These are phyloP conservation scores for Talaromyces nanjingensis DNA, from an alignment of 495 filamentous ascomycete species.

Conservation along the genomic window DNA sequence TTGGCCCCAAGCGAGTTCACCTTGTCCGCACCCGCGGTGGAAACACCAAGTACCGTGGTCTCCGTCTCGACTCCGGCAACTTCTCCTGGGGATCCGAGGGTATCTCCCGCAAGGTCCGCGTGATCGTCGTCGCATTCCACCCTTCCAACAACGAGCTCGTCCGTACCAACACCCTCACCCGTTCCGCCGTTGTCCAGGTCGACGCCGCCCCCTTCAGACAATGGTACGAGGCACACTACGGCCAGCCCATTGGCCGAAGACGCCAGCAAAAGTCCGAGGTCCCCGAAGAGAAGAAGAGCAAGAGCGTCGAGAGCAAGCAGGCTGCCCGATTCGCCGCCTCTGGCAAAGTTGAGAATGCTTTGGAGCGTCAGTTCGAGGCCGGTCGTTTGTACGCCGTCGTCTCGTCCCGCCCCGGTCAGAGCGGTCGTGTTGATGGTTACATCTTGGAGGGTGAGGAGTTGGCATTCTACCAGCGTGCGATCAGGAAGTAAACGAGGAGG, in stretches of 20 bases:
- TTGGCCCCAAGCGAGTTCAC: slow-evolving; percentile 97
- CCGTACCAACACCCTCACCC: slow-evolving; percentile 99
- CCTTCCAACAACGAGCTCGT: slow-evolving; percentile 99
- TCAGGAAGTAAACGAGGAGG: slow-evolving; percentile 78
- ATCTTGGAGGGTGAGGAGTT: slow-evolving; percentile 98
- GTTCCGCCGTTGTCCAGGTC: slow-evolving; percentile 95
- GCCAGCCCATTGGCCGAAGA: slow-evolving; percentile 75
- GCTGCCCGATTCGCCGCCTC: slow-evolving; percentile 66
- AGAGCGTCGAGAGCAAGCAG: slow-evolving; percentile 92
- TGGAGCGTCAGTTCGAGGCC: slow-evolving; percentile 98
- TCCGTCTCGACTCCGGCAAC: slow-evolving; percentile 98
- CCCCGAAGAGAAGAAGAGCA: slow-evolving; percentile 82
- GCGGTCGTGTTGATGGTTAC: slow-evolving; percentile 92
- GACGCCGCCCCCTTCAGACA: slow-evolving; percentile 98
- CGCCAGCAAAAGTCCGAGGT: slow-evolving; percentile 73
- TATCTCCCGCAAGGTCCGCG: slow-evolving; percentile 94
- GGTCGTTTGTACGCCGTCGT: slow-evolving; percentile 93
- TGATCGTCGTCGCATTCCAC: slow-evolving; percentile 96
- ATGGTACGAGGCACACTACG: slow-evolving; percentile 99
- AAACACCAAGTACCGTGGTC: slow-evolving; percentile 98
- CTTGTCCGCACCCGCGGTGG: slow-evolving; percentile 97
- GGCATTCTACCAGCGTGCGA: slow-evolving; percentile 97
- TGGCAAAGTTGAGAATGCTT: slow-evolving; percentile 86
- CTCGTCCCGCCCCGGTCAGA: slow-evolving; percentile 89
- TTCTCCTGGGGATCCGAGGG: slow-evolving; percentile 99